A percentile compares a stretch with the other conserved stretches of the same genome.
phyloP scores from a whole-genome alignment of 116 monocot species.

The Dioscorea cayenensis region DNA sequence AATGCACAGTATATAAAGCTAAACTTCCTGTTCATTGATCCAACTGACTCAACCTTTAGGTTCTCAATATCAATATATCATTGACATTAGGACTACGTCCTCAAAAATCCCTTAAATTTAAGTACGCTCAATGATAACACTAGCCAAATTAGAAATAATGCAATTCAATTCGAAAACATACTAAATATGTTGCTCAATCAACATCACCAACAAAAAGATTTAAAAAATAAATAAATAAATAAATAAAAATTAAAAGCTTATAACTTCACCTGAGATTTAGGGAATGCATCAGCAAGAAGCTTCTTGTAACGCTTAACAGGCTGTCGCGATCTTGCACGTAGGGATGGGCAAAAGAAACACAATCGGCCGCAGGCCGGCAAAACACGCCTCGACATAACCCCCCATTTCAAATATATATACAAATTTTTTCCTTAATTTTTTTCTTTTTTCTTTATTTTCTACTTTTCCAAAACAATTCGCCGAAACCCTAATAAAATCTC shows the following conservation, averaged over 20 bases:
- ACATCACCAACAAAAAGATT: too few relatives aligned
- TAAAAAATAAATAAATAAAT: neutral
- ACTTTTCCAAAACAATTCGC: neutral
- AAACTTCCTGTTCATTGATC: too few relatives aligned
- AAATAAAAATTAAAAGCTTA: neutral
- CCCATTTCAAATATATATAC: conserved; percentile 10
- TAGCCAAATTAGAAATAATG: too few relatives aligned
- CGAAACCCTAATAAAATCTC: neutral
- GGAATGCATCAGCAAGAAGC: conserved; percentile 28
- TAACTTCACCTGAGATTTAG: conserved; percentile 17
- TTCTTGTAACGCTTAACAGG: conserved; percentile 54
- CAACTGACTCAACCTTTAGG: too few relatives aligned
- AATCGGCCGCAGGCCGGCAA: conserved; percentile 34
- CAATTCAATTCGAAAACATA: too few relatives aligned
- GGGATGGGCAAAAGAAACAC: conserved; percentile 40
- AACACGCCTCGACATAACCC: conserved; percentile 36
- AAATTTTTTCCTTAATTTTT: neutral
- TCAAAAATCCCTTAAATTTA: too few relatives aligned
- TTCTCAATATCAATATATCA: too few relatives aligned
- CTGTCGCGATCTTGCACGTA: conserved; percentile 48
- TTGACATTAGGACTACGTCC: too few relatives aligned
- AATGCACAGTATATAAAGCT: too few relatives aligned
- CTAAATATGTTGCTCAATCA: too few relatives aligned
- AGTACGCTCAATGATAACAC: too few relatives aligned
- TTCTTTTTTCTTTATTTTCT: neutral